These are phyloP conservation scores for Massariosphaeria phaeospora DNA, from an alignment of 495 filamentous ascomycete genomes.

Conservation along the genomic window DNA sequence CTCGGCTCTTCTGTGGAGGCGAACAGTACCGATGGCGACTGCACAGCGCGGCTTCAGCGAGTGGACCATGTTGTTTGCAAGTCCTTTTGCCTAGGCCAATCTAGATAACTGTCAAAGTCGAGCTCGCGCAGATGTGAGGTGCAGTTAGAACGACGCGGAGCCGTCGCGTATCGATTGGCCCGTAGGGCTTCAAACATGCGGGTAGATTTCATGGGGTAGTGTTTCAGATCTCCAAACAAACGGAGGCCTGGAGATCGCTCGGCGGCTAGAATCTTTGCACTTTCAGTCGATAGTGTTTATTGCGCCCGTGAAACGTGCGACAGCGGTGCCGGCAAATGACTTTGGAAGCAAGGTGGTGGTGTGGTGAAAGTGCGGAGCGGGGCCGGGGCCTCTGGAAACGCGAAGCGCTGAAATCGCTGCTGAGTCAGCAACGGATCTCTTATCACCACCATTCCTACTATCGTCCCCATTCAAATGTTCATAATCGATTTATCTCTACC, in stretches of 20 bases:
- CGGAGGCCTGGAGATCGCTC: slow-evolving; percentile 10
- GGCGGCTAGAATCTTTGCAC: slow-evolving; percentile 25
- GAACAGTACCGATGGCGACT: slow-evolving; percentile 16
- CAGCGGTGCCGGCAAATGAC: no score
- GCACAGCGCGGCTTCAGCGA: slow-evolving; percentile 1
- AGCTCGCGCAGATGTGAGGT: slow-evolving; percentile 19
- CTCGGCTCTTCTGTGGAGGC: slow-evolving; percentile 16
- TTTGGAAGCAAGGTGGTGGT: no score
- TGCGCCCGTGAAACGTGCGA: not conserved
- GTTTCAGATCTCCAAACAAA: slow-evolving; percentile 35
- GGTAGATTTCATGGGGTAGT: slow-evolving; percentile 18
- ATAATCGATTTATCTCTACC: no score
- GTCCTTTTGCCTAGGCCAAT: slow-evolving; percentile 17
- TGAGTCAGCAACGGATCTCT: no score
- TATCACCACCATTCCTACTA: no score
- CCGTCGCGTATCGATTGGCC: slow-evolving; percentile 31
- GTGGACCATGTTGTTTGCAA: slow-evolving; percentile 13
- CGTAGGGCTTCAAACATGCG: slow-evolving; percentile 16
- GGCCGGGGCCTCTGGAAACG: no score
- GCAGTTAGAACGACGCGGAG: slow-evolving; percentile 16
- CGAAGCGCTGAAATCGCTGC: no score
- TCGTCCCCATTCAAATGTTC: no score
- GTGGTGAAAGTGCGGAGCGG: no score
- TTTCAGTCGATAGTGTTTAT: slow-evolving; percentile 9
- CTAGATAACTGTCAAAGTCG: slow-evolving; percentile 10